These are phyloP conservation scores for Tagetes erecta DNA, from an alignment of 129 eudicot species.

Conservation along the genomic window DNA sequence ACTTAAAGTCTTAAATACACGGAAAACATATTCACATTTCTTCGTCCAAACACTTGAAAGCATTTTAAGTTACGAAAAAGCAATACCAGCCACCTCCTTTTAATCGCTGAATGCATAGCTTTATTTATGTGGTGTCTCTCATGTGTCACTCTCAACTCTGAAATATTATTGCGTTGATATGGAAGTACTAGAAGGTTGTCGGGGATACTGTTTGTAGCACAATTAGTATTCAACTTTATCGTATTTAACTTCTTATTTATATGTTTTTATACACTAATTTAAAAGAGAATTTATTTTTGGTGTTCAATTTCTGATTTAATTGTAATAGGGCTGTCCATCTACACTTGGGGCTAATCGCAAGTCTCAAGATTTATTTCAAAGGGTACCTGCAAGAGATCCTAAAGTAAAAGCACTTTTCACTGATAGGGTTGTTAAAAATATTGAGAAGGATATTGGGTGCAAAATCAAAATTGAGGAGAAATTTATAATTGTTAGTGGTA, in stretches of 20 bases:
- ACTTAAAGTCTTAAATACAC: no score
- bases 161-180: not conserved
- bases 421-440: constrained; percentile 56
- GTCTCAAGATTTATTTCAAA: constrained; percentile 81
- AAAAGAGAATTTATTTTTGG: constrained; percentile 2
- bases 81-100: not conserved
- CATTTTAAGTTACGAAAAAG: not conserved
- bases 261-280: not conserved
- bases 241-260: not conserved
- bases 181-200: not conserved
- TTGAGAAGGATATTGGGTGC: constrained; percentile 86
- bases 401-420: constrained; percentile 79
- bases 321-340: constrained; percentile 84
- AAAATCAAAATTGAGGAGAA: constrained; percentile 85
- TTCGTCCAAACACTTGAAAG: not conserved
- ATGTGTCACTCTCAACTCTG: not conserved
- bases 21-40: not conserved
- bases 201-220: not conserved
- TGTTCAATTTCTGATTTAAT: constrained; percentile 22
- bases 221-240: not conserved
- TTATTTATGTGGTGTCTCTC: not conserved
- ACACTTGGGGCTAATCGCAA: constrained; percentile 92
- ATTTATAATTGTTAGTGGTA: constrained; percentile 89
- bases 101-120: not conserved
- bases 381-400: constrained; percentile 89